Percentiles rank a stretch among this genome's conserved stretches.
Conservation (phyloP, 208 protist species). For the Acanthamoeba lugdunensis region DNA sequence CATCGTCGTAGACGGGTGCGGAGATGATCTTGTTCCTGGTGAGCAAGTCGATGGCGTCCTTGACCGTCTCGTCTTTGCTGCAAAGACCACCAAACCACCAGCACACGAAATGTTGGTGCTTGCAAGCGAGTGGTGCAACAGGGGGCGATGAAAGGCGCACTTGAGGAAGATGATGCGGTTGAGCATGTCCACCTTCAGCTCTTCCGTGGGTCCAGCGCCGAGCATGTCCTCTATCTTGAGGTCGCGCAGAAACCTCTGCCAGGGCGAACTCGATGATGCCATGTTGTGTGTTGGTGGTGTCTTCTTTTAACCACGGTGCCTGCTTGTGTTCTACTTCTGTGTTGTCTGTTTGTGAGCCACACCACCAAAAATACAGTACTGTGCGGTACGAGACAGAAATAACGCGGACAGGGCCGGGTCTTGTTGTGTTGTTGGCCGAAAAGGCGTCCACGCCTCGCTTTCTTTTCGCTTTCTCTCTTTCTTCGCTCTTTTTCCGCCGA, state of each 20-base stretch:
- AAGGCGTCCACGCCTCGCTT: neutral
- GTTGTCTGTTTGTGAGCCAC: too few species aligned
- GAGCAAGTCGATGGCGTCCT: constrained; percentile 38
- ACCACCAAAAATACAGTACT: too few species aligned
- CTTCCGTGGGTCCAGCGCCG: constrained; percentile 17
- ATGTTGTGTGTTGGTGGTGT: neutral
- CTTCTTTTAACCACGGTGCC: too few species aligned
- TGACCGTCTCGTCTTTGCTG: constrained; percentile 67
- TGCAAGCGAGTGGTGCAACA: neutral
- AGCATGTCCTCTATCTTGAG: constrained; percentile 59
- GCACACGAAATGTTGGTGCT: neutral
- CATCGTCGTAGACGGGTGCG: constrained; percentile 44
- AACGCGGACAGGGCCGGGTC: too few species aligned
- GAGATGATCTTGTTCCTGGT: constrained; percentile 34
- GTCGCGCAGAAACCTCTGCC: constrained; percentile 40
- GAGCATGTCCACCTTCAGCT: constrained; percentile 65
- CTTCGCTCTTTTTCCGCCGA: too few species aligned
- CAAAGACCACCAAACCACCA: neutral
- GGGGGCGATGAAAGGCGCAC: neutral
- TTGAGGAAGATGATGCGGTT: constrained; percentile 40
- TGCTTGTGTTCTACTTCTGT: too few species aligned
- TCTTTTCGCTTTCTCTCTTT: constrained; percentile 3
- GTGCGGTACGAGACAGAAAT: too few species aligned
- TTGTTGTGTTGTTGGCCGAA: neutral
- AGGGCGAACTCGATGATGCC: neutral